These are phyloP conservation scores for Pseudogymnoascus sp. DNA, from an alignment of 2,329 filamentous ascomycete genomes.

Conservation along the genomic window DNA sequence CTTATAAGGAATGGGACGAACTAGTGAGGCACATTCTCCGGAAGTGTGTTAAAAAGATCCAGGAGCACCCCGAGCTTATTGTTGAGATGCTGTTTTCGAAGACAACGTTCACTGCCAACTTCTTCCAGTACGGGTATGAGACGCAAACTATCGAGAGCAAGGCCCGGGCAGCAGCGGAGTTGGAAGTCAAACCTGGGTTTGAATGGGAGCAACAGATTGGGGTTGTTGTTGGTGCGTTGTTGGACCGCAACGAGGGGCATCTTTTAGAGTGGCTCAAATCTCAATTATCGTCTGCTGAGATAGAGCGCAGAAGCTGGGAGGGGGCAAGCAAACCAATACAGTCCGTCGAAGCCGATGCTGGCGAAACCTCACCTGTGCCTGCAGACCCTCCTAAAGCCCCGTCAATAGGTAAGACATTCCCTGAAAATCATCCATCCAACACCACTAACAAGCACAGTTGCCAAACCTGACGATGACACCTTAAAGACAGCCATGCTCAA, in stretches of 20 bases:
- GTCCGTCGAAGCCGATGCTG: conserved; percentile 33
- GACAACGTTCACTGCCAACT: conserved; percentile 71
- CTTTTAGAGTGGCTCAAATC: conserved; percentile 76
- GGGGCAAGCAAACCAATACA: conserved; percentile 55
- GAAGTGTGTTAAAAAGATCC: conserved; percentile 73
- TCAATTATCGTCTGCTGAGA: conserved; percentile 56
- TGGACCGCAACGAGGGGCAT: conserved; percentile 70
- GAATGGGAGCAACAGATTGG: conserved; percentile 59
- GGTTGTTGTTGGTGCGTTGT: conserved; percentile 68
- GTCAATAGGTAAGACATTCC: conserved; percentile 41
- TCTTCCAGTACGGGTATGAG: conserved; percentile 84
- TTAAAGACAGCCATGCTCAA: conserved; percentile 73
- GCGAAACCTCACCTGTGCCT: conserved; percentile 19
- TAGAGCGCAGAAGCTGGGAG: conserved; percentile 71
- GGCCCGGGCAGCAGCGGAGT: conserved; percentile 64
- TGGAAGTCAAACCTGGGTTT: conserved; percentile 70
- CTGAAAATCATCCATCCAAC: not conserved
- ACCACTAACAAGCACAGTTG: conserved; percentile 22
- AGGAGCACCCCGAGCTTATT: conserved; percentile 75
- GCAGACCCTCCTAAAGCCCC: conserved; percentile 35
- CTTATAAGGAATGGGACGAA: conserved; percentile 85
- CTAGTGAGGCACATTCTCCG: conserved; percentile 76
- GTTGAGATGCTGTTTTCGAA: conserved; percentile 96
- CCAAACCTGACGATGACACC: conserved; percentile 49
- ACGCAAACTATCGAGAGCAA: conserved; percentile 61